Conservation (phyloP, 495 filamentous ascomycete species). For the Acidomyces sp. region DNA sequence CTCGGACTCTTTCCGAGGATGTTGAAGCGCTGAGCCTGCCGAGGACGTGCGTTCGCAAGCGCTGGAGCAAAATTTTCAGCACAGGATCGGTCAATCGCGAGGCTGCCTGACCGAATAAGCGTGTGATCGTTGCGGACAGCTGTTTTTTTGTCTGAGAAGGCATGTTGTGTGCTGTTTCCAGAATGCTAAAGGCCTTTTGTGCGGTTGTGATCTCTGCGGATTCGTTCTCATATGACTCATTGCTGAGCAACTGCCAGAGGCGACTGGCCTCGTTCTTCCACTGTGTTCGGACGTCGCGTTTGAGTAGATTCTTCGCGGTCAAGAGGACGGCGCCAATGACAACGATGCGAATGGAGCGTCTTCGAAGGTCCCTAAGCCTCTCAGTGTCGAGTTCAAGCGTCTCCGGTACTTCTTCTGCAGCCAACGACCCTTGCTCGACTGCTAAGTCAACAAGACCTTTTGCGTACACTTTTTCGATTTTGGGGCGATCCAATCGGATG, state of each 20-base stretch:
- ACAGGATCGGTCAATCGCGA: conserved; percentile 59
- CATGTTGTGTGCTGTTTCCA: conserved; percentile 72
- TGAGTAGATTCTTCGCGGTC: conserved; percentile 89
- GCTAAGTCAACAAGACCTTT: conserved; percentile 55
- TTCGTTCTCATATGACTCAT: conserved; percentile 13
- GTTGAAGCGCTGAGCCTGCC: conserved; percentile 60
- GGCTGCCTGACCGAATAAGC: conserved; percentile 38
- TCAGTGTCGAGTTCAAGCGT: conserved; percentile 69
- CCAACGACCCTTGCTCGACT: conserved; percentile 42
- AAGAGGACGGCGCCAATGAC: conserved; percentile 71
- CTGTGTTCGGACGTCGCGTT: conserved; percentile 74
- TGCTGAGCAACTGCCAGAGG: conserved; percentile 38
- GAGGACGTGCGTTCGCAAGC: conserved; percentile 64
- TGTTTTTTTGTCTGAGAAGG: conserved; percentile 49
- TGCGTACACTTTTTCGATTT: conserved; percentile 62
- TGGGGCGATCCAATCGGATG: conserved; percentile 38
- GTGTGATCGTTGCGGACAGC: conserved; percentile 40
- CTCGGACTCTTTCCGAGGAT: conserved; percentile 64
- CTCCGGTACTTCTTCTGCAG: conserved; percentile 56
- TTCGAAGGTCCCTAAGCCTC: conserved; percentile 54
- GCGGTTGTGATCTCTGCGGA: conserved; percentile 31
- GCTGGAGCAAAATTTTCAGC: conserved; percentile 60
- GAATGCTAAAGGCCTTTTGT: conserved; percentile 45
- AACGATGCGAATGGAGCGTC: conserved; percentile 57
- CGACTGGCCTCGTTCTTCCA: conserved; percentile 82